Evolutionary conservation across 345 rosid genomes (phyloP), one percentile per base, ranked within the genome.

Genomic region (Schrenkiella parvula): DNA sequence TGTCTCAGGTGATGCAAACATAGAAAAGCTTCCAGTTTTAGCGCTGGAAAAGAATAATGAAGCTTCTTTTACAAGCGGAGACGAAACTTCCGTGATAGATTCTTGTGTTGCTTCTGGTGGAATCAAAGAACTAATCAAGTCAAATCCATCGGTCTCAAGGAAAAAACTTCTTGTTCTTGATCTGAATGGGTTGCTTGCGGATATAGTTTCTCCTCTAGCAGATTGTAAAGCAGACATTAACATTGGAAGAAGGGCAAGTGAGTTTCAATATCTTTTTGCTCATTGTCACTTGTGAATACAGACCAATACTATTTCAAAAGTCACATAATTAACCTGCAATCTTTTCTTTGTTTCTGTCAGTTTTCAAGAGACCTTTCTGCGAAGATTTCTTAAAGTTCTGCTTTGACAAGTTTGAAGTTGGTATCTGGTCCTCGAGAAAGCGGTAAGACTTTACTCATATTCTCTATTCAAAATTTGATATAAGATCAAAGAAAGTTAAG

Each of bases 181-280:
- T 78, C 73, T 95, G 79, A 95, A 95, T 75, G 99, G 99, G 42
- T 75, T 91, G 64, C 93, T 95, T 48, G 93, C 83, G 10, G 91
- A 86, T 80, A 75, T 91, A 17, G 88, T 85, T 63, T 55, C 59
- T 56, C 82, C 85, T 68, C 79, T 82, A 17, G 75, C 80, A 73
- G 77, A 59, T 55, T 67, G 2, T 60, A 80, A 64, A 51, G 81
- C 90, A 14, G 96, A 89, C 51, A 78, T 60, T 70, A 68, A 58
- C 9, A 79, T 93, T 39, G 80, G 79, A 35, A 74, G 80, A 66
- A 75, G 74, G 37, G 90, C 93, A 66, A 80, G 98, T 93, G 76
- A 82, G 86, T 51, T 64, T 60, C 72, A 12, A 34, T 0, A 52
- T 38, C 37, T 59, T 39, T 8, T 48, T 1, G n/a, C 29, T 58